Evolutionary conservation across 768 basidiomycete species (phyloP).

Genomic region (Leccinum subgranulosum): DNA sequence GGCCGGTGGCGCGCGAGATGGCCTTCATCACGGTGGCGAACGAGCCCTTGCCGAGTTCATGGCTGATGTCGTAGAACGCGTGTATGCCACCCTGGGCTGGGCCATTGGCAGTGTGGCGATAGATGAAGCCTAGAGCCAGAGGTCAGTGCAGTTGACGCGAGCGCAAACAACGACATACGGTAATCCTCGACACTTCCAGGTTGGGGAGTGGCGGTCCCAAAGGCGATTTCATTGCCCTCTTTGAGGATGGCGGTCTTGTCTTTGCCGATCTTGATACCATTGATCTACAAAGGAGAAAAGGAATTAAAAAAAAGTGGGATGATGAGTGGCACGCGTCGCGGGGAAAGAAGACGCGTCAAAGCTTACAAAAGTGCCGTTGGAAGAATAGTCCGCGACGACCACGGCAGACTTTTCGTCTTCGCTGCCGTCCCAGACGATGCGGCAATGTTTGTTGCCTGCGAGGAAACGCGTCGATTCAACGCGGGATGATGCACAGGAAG

Average conservation of each 20-base stretch:
- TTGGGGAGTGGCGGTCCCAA: conserved; percentile 60
- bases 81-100: conserved; percentile 53
- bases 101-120: conserved; percentile 57
- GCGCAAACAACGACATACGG: conserved; percentile 44
- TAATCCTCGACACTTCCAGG: conserved; percentile 63
- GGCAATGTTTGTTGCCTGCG: conserved; percentile 39
- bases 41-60: conserved; percentile 83
- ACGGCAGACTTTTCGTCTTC: conserved; percentile 32
- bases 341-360: conserved; percentile 15
- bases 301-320: background rate
- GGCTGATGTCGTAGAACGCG: conserved; percentile 60
- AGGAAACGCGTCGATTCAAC: conserved; percentile 26
- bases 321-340: conserved; percentile 10
- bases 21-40: conserved; percentile 92
- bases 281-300: conserved; percentile 30
- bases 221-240: conserved; percentile 81
- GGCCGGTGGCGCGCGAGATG: conserved; percentile 64
- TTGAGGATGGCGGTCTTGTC: conserved; percentile 40
- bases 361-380: conserved; percentile 45
- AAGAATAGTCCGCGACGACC: conserved; percentile 34
- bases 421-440: conserved; percentile 35
- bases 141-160: background rate
- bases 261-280: conserved; percentile 38
- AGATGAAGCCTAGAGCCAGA: conserved; percentile 58
- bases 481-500: conserved; percentile 10